Evolutionary conservation across 306 rosid genomes (phyloP), one percentile per base, ranked within the genome.

Genomic region (Corylus americana): DNA sequence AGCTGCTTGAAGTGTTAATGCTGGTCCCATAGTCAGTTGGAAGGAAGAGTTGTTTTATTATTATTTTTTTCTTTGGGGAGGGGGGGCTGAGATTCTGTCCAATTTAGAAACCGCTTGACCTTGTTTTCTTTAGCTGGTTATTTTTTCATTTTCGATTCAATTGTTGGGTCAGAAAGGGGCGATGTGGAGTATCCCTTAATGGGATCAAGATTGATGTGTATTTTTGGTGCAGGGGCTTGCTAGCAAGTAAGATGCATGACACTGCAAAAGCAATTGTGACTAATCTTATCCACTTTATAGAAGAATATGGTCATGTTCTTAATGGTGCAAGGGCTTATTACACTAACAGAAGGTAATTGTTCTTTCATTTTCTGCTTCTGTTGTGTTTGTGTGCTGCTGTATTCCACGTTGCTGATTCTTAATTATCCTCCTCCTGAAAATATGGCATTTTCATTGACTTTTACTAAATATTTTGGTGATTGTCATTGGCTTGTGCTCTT

Each of bases 261-360:
- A 93, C 98, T 16, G 97, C 99, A 29, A 90, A 79, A 80, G 81
- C 84, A 71, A 78, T 93, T 81, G 94, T 88, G 31, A 82, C 68
- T 67, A 95, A 93, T 85, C 94, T 95, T 49, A 71, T 95, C 86
- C 89, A 85, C 71, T 54, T 93, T 0, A 44, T 91, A 48, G 87
- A 95, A 67, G 74, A 93, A 72, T 95, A 91, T 78, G 99, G 98
- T 3, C 87, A 85, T 83, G 99, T 93, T 49, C 91, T 89, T 42
- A 93, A 93, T 77, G 98, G 98, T 82, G 94, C 99, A 14, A 93
- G 97, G 83, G 83, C 83, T 9, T 95, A 93, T 81, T 95, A 91
- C 87, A 90, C 92, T 39, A 95, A 95, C 82, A 87, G 98, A 75
- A 95, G 97, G 98, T 91, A 83, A 47, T 59, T 17, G 5, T 78